A percentile compares a stretch with the other conserved stretches of the same genome.
Evolutionary conservation across 2,329 filamentous ascomycete genomes (phyloP).

Genomic region (Diplodia seriata): DNA sequence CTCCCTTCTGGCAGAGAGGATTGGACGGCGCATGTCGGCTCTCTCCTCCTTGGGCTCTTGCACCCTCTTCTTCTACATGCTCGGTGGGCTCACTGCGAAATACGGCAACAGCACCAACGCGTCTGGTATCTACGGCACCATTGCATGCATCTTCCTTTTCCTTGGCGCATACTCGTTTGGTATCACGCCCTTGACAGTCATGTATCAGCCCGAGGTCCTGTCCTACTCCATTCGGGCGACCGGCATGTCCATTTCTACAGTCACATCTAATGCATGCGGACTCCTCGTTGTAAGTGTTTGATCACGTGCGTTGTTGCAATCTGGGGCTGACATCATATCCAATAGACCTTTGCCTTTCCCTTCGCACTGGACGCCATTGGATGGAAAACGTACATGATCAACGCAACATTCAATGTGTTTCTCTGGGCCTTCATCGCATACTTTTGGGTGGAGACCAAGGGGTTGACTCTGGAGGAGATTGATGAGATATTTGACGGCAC

Average conservation of each 20-base stretch:
- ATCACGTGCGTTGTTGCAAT: neutral
- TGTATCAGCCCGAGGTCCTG: constrained; percentile 47
- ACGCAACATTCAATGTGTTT: constrained; percentile 54
- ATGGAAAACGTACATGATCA: constrained; percentile 59
- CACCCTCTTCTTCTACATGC: constrained; percentile 20
- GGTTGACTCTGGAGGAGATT: constrained; percentile 36
- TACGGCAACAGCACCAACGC: constrained; percentile 49
- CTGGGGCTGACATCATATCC: constrained; percentile 41
- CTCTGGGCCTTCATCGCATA: constrained; percentile 50
- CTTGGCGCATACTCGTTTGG: constrained; percentile 46
- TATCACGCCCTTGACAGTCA: constrained; percentile 46
- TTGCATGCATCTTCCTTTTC: constrained; percentile 41
- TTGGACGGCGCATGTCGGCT: constrained; percentile 30
- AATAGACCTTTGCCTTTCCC: constrained; percentile 40
- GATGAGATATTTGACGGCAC: constrained; percentile 36
- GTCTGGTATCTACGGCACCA: constrained; percentile 52
- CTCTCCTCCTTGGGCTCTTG: constrained; percentile 33
- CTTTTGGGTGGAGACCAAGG: constrained; percentile 37
- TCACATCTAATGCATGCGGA: constrained; percentile 36
- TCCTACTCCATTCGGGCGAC: constrained; percentile 44
- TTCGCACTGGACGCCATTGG: constrained; percentile 53
- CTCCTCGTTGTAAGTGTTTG: neutral
- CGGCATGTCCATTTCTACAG: constrained; percentile 40
- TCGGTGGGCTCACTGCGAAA: constrained; percentile 31
- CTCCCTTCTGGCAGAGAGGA: constrained; percentile 33